Evolutionary conservation across 2,329 filamentous ascomycete genomes (phyloP), one percentile per base, ranked within the genome.

Genomic region (Penicillium sp.): DNA sequence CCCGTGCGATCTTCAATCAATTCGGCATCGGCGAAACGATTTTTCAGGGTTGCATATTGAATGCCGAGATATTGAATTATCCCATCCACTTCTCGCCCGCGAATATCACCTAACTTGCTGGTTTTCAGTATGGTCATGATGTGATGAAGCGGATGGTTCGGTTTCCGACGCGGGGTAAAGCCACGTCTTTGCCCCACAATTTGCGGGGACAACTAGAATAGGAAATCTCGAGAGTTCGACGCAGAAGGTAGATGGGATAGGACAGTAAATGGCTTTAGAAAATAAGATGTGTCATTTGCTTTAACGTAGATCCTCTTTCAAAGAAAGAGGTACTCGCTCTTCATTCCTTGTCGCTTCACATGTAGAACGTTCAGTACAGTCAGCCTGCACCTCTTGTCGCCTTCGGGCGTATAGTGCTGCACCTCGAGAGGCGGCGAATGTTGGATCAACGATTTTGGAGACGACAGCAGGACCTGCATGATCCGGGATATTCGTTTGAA

Each of bases 21-120:
- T 33, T 72, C 64, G 7, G 72, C 67, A 41, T 70, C 65, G n/a
- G 73, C 71, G 6, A 75, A 61, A 33, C 69, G 60, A 49, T 75
- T 57, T 20, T 64, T 60, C 6, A 75, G 49, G 9, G 65, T 69
- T 8, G 73, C 74, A 60, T 75, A 75, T 63, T 74, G 69, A 33
- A 75, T 65, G 1, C 73, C 73, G 2, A 70, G 60, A 53, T 71
- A 76, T 49, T 74, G 68, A 8, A 61, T 62, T 6, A 71, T 67
- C 2, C 64, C 60, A 7, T 71, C 69, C n/a, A 3, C 26, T 29
- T 26, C 18, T 22, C n/a, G 15, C 6, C 44, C 44, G 6, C 11
- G 63, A 35, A 73, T 63, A 14, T 66, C 56, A 11, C 71, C 71
- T 18, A 73, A 60, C 5, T 53, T 55, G 20, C 64, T 66, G 4